A percentile compares a stretch with the other conserved stretches of the same genome.
These are phyloP conservation scores for Canna indica DNA, from an alignment of 176 grass and related monocot genomes.

Conservation along the genomic window DNA sequence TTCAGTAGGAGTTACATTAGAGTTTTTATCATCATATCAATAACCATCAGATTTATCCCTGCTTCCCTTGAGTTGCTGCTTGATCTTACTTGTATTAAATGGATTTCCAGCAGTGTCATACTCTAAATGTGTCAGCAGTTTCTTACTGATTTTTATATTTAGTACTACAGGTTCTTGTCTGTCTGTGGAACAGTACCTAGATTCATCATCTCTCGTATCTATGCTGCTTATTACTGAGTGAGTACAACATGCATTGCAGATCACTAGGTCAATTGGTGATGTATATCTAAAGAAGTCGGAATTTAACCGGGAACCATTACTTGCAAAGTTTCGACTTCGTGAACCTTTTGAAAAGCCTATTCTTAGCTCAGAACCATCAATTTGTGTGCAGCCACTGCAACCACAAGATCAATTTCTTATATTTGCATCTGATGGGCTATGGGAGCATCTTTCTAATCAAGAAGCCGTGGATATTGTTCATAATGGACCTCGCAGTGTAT, in stretches of 20 bases:
- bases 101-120: not conserved
- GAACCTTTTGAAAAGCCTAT: conserved; percentile 23
- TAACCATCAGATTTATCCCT: not conserved
- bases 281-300: conserved; percentile 22
- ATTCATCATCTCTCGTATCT: not conserved
- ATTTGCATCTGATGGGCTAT: conserved; percentile 28
- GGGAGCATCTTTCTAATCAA: conserved; percentile 25
- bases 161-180: not conserved
- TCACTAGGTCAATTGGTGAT: conserved; percentile 22
- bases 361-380: conserved; percentile 18
- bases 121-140: too few species aligned
- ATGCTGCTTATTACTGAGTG: not conserved
- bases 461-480: conserved; percentile 28
- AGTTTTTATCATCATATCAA: not conserved
- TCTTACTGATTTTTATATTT: not conserved
- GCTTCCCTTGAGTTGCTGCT: not conserved
- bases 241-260: conserved; percentile 7
- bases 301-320: conserved; percentile 19
- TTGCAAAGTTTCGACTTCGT: conserved; percentile 19
- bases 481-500: conserved; percentile 16
- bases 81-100: not conserved
- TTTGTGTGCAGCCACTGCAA: conserved; percentile 19
- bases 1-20: too few species aligned
- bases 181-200: not conserved
- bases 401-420: conserved; percentile 22